phyloP scores from a whole-genome alignment of 306 rosid genomes.

The Citrullus colocynthis region DNA sequence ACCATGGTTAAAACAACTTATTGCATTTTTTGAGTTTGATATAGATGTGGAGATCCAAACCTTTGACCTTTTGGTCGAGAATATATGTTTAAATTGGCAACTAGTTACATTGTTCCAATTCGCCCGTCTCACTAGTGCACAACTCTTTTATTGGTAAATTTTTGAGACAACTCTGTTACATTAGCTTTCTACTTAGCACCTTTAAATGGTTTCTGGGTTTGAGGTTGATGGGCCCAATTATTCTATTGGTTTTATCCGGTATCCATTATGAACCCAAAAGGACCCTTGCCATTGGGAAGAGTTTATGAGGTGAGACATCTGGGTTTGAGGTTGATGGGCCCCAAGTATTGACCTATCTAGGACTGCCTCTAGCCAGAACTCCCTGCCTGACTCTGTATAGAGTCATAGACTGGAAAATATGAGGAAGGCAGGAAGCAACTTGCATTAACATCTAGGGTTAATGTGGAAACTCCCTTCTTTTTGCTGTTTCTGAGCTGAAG shows the following conservation, averaged over 20 bases:
- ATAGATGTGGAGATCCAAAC: background rate
- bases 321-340: background rate
- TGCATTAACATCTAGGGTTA: background rate
- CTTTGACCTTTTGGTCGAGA: background rate
- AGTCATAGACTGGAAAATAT: background rate
- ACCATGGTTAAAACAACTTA: background rate
- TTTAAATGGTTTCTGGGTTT: background rate
- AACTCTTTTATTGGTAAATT: background rate
- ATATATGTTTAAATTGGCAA: background rate
- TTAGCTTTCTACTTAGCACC: background rate
- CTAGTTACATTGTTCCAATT: background rate
- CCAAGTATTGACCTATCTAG: background rate
- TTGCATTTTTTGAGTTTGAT: background rate
- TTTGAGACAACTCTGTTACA: background rate
- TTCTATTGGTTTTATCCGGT: background rate
- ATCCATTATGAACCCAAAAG: background rate
- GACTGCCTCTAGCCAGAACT: background rate
- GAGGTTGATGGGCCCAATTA: background rate
- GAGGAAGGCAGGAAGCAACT: background rate
- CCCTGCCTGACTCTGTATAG: background rate
- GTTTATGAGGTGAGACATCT: background rate
- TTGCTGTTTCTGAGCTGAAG: background rate
- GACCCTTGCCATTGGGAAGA: background rate
- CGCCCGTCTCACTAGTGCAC: background rate
- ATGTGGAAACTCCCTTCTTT: background rate